Percentiles rank a stretch among this genome's conserved stretches.
These are phyloP conservation scores for Vaccinium vitisidaea DNA, from an alignment of 148 eudicot genomes.

Conservation along the genomic window DNA sequence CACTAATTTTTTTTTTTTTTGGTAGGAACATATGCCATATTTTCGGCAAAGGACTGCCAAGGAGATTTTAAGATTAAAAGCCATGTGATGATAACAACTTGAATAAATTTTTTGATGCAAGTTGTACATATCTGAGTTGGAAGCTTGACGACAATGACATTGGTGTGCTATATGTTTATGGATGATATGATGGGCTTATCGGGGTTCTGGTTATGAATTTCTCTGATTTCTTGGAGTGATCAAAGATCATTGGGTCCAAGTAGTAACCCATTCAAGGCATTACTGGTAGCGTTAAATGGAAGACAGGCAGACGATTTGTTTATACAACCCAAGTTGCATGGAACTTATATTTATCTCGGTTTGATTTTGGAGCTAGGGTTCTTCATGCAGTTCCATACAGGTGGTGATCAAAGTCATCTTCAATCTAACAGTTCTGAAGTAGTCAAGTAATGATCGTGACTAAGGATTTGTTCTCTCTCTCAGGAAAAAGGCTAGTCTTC, in stretches of 20 bases:
- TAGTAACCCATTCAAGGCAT: neutral
- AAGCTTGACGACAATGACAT: neutral
- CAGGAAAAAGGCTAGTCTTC: neutral
- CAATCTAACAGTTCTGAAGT: neutral
- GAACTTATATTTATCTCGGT: neutral
- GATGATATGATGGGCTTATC: neutral
- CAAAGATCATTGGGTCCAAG: neutral
- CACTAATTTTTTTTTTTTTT: neutral
- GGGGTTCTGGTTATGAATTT: neutral
- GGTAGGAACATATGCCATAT: slow-evolving; percentile 85
- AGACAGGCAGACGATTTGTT: neutral
- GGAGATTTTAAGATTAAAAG: slow-evolving; percentile 77
- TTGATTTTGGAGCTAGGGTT: neutral
- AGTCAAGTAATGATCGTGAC: neutral
- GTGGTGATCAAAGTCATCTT: neutral
- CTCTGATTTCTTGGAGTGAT: neutral
- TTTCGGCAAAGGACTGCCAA: slow-evolving; percentile 79
- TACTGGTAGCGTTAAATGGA: neutral
- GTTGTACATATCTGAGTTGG: neutral
- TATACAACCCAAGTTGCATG: neutral
- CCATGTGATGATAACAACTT: slow-evolving; percentile 42
- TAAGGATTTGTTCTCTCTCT: neutral
- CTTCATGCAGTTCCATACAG: neutral
- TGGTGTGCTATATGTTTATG: neutral
- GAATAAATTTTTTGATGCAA: neutral